phyloP scores from a whole-genome alignment of 305 asterid genomes.

The Andrographis paniculata region DNA sequence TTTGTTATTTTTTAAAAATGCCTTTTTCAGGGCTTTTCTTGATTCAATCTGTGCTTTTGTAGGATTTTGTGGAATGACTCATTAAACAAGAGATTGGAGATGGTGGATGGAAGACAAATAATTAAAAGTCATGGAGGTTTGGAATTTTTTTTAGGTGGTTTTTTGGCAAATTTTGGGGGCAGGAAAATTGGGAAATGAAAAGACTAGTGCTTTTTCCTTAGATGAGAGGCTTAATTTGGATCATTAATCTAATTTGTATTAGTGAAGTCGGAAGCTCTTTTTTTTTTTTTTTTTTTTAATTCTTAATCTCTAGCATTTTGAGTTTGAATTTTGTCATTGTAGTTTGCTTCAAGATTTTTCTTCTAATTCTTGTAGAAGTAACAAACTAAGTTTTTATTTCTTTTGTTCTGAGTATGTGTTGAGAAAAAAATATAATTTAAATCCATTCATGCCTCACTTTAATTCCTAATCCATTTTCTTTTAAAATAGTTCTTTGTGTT shows the following conservation, averaged over 20 bases:
- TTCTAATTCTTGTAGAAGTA: constrained; percentile 13
- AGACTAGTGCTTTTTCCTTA: constrained; percentile 12
- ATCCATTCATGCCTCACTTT: too few relatives aligned
- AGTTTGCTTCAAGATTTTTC: constrained; percentile 7
- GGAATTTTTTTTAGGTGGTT: too few relatives aligned
- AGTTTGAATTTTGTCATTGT: constrained; percentile 1
- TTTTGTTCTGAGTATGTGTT: background rate
- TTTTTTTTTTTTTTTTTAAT: background rate
- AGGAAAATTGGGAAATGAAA: constrained; percentile 5
- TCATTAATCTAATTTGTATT: constrained; percentile 15
- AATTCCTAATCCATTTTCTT: too few relatives aligned
- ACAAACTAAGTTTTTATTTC: background rate
- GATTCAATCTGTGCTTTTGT: constrained; percentile 4
- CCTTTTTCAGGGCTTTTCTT: background rate
- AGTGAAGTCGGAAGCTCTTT: constrained; percentile 13
- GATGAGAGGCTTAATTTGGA: too few relatives aligned
- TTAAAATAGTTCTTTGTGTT: too few relatives aligned
- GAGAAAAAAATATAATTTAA: too few relatives aligned
- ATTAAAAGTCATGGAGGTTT: too few relatives aligned
- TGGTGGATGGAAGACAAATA: too few relatives aligned
- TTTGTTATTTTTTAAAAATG: background rate
- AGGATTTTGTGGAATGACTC: constrained; percentile 32
- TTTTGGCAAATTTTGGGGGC: too few relatives aligned
- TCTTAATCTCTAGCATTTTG: background rate
- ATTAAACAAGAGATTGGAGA: constrained; percentile 1